phyloP scores from a whole-genome alignment of 2,329 filamentous ascomycete genomes.

The Scleromitrula shiraiana region DNA sequence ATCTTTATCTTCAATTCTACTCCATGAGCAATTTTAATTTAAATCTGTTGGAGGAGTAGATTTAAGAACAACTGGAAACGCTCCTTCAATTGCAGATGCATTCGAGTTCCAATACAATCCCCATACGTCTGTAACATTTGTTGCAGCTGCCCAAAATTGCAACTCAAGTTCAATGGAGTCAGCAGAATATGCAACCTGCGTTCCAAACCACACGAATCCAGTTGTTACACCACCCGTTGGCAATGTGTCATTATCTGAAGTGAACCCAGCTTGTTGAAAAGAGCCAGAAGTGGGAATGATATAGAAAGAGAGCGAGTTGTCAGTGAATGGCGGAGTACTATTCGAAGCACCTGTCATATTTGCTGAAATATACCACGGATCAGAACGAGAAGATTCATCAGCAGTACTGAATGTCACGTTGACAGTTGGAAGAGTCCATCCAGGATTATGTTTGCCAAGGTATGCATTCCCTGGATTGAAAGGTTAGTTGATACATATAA shows the following conservation, averaged over 20 bases:
- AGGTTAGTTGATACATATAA: neutral
- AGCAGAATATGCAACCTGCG: neutral
- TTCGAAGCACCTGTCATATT: neutral
- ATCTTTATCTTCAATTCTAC: too few relatives aligned
- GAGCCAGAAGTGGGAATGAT: neutral
- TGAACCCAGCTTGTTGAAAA: neutral
- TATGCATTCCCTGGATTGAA: neutral
- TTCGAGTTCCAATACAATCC: neutral
- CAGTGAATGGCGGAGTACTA: neutral
- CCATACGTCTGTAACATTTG: neutral
- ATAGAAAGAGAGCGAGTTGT: neutral
- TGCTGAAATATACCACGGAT: neutral
- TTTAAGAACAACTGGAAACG: neutral
- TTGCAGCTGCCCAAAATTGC: neutral
- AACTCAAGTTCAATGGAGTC: neutral
- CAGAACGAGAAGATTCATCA: neutral
- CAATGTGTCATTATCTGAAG: neutral
- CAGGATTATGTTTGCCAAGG: neutral
- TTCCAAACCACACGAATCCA: neutral
- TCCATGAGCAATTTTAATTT: too few relatives aligned
- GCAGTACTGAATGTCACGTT: neutral
- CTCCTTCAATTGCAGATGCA: neutral
- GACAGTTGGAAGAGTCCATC: neutral
- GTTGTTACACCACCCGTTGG: neutral
- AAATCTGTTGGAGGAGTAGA: neutral